Base-by-base conservation (phyloP, 2,329 filamentous ascomycete species). In the Penicillium oxalicum region DNA sequence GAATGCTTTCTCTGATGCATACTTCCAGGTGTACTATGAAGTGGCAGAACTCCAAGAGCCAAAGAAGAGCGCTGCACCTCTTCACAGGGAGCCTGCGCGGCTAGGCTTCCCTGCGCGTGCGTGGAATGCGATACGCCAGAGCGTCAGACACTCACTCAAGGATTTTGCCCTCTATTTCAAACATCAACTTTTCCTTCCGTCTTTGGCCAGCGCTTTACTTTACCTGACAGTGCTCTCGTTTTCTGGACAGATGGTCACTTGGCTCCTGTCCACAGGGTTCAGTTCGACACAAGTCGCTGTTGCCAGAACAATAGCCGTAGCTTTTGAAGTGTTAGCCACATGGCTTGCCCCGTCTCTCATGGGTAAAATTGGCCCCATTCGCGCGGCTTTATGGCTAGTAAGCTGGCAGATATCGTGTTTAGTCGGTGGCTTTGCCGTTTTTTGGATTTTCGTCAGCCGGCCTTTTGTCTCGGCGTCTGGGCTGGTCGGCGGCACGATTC, bases 301-400 rank as follows among this genome's bases (percentile, higher is more conserved):
- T 28, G 40, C 50, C 27, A 63, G 71, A 44, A 68, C 68, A 4
- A 57, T 66, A 34, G 70, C 73, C 5, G 72, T 71, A 8, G 33
- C 71, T 4, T 68, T 77, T 27, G 75, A 77, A 54, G 70, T 78
- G 9, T 33, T 72, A 33, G 74, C 74, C 24, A 78, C 75, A 1
- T 64, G 74, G 40, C 59, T 76, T 13, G 75, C 74, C 5, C 75
- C 76, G 2, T 60, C 63, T 9, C 62, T 72, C 2, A 72, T 78
- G 50, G 61, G 61, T 1, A 67, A 61, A 44, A 74, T 82, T 35
- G 79, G 80, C 0, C 64, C 73, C 1, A 67, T 50, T 1, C 40
- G 85, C 24, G 72, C 76, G 0, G 84, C 83, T 0, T 72, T 87
- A 1, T 88, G 84, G 85, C 78, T 78, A 50, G 61, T 81, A 12